Conservation (phyloP, 192 early-diverging fungal genomes). For the Linnemannia elongata region DNA sequence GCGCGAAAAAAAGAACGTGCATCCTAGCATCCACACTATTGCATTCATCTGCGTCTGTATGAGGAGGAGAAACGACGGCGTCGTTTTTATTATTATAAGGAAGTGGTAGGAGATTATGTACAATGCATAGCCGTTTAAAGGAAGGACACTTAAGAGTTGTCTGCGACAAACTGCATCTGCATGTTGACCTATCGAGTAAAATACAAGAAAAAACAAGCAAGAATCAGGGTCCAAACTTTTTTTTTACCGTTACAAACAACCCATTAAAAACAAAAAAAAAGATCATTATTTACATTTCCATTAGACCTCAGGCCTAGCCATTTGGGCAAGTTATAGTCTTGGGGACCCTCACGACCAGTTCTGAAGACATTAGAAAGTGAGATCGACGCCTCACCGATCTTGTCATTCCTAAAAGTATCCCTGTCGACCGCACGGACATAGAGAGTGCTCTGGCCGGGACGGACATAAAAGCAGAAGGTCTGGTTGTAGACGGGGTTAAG, state of each 20-base stretch:
- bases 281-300: background rate
- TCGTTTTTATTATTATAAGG: background rate
- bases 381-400: slow-evolving; percentile 51
- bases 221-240: background rate
- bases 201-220: background rate
- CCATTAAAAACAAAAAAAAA: background rate
- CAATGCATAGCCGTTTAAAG: background rate
- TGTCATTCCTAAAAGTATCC: slow-evolving; percentile 49
- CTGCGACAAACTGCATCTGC: slow-evolving; percentile 42
- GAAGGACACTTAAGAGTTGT: background rate
- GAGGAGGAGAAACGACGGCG: background rate
- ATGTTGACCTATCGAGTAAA: slow-evolving; percentile 31
- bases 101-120: background rate
- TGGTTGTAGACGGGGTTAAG: slow-evolving; percentile 34
- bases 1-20: no score
- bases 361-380: slow-evolving; percentile 38
- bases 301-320: slow-evolving; percentile 49
- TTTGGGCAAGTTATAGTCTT: slow-evolving; percentile 48
- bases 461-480: slow-evolving; percentile 41
- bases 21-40: no score
- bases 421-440: slow-evolving; percentile 54
- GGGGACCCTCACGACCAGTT: slow-evolving; percentile 30
- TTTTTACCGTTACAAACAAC: no score
- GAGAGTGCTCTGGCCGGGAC: slow-evolving; percentile 45
- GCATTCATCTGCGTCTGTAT: no score